phyloP scores from a whole-genome alignment of 306 rosid genomes.

The Sophora flavescens region DNA sequence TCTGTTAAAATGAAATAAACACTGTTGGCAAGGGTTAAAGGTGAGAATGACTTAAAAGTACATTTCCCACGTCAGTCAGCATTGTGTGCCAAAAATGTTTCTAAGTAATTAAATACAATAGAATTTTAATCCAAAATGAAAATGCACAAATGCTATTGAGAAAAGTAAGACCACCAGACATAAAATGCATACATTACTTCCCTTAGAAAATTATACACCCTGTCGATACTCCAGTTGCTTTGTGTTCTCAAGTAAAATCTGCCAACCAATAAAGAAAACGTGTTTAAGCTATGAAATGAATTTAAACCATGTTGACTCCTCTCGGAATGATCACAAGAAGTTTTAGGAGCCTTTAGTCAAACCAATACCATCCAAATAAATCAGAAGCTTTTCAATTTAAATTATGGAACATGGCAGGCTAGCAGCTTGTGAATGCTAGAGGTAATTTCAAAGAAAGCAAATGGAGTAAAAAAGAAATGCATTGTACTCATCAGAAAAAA shows the following conservation, averaged over 20 bases:
- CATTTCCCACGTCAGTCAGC: constrained; percentile 20
- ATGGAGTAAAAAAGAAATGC: background rate
- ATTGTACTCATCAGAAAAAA: background rate
- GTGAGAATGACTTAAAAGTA: background rate
- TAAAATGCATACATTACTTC: too few relatives aligned
- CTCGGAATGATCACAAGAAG: background rate
- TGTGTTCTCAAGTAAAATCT: constrained; percentile 80
- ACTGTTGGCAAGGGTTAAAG: background rate
- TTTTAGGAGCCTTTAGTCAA: background rate
- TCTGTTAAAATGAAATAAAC: background rate
- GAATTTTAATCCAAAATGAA: background rate
- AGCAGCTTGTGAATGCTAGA: constrained; percentile 4
- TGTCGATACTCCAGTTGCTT: constrained; percentile 74
- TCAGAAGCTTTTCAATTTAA: constrained; percentile 4
- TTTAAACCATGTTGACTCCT: background rate
- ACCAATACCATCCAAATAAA: background rate
- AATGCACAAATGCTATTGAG: background rate
- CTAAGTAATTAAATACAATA: background rate
- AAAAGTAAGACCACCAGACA: too few relatives aligned
- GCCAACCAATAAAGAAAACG: constrained; percentile 44
- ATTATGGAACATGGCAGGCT: constrained; percentile 9
- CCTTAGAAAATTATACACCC: constrained; percentile 53
- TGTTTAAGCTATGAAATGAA: constrained; percentile 36
- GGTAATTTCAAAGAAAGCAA: constrained; percentile 10
- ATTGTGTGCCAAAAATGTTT: constrained; percentile 6